Base-by-base conservation (phyloP, 1,139 yeast genomes). In the Pichia inconspicua region DNA sequence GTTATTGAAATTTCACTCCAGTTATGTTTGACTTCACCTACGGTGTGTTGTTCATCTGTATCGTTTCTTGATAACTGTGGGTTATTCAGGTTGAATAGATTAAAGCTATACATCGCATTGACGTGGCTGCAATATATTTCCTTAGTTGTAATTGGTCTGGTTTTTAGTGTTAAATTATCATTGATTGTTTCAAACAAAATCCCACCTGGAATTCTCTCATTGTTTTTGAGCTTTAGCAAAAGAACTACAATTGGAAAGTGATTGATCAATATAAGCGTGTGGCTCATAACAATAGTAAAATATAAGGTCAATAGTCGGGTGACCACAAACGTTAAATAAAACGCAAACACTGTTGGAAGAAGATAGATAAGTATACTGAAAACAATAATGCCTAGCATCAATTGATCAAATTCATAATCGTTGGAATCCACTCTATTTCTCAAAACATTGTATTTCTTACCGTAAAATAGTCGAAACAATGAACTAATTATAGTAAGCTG, bases 131-230 rank as follows among this genome's bases (percentile, higher is more conserved):
- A 46, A 22, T 52, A 43, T 12, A 64, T 62, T 42, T 61, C 59
- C 1, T 32, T 34, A 28, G 57, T 32, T 5, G 56, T 49, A 35
- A 64, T 49, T 5, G 64, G 50, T 45, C 53, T 57, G 2, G 66
- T 55, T 27, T 48, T 34, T 7, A 63, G 44, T 25, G 40, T 41
- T 42, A 58, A 58, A 36, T 45, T 48, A 17, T 31, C 34, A 6
- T 41, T 34, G 1, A 48, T 52, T 6, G 65, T 60, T 17, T 66
- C 66, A 50, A 86, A 70, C 8, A 66, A 67, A 7, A 92, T 71
- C 0, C 97, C 97, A 1, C 96, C 96, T n/a, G 97, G 98, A 19
- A 94, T 69, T 54, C 99, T 71, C 49, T 77, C 79, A 11, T 89
- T 81, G 61, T 90, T 94, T 63, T 92, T 94, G 45, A 88, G 49